A percentile compares a stretch with the other conserved stretches of the same genome.
These are phyloP conservation scores for Catunica adiposa DNA, from an alignment of 2,329 filamentous ascomycete genomes.

Conservation along the genomic window DNA sequence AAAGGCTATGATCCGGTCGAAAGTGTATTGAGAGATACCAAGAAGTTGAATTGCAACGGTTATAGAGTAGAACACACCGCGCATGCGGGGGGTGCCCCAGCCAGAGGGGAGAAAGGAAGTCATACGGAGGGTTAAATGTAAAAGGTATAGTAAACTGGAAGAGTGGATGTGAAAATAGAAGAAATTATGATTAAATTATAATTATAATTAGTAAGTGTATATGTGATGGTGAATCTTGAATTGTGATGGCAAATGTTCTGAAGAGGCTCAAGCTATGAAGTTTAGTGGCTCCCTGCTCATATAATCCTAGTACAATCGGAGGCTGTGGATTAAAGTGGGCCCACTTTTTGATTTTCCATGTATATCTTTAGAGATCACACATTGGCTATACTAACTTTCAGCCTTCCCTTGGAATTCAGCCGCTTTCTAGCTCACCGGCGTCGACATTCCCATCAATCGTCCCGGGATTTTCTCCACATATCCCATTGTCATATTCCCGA, in stretches of 20 bases:
- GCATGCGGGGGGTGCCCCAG: constrained; percentile 11
- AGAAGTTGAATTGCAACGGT: constrained; percentile 29
- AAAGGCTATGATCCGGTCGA: constrained; percentile 45
- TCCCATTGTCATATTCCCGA: not conserved
- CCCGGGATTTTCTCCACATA: no score
- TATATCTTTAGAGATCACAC: not conserved
- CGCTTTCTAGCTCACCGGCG: not conserved
- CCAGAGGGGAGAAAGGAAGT: constrained; percentile 11
- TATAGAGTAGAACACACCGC: constrained; percentile 25
- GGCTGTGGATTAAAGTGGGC: not conserved
- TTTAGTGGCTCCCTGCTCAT: not conserved
- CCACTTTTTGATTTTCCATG: not conserved
- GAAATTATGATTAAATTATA: no score
- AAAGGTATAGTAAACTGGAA: no score
- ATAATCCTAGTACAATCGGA: not conserved
- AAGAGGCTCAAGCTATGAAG: no score
- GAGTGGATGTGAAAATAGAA: no score
- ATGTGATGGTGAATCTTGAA: no score
- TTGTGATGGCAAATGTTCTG: no score
- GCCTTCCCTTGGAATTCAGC: not conserved
- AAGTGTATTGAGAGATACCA: constrained; percentile 33
- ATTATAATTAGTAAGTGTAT: no score
- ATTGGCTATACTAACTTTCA: not conserved
- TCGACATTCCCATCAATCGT: no score
- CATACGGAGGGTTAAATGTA: constrained; percentile 3